Percentiles rank a stretch among this genome's conserved stretches.
Evolutionary conservation across 163 green algal genomes (phyloP).

Genomic region (Chlamydomonas reinhardtii): DNA sequence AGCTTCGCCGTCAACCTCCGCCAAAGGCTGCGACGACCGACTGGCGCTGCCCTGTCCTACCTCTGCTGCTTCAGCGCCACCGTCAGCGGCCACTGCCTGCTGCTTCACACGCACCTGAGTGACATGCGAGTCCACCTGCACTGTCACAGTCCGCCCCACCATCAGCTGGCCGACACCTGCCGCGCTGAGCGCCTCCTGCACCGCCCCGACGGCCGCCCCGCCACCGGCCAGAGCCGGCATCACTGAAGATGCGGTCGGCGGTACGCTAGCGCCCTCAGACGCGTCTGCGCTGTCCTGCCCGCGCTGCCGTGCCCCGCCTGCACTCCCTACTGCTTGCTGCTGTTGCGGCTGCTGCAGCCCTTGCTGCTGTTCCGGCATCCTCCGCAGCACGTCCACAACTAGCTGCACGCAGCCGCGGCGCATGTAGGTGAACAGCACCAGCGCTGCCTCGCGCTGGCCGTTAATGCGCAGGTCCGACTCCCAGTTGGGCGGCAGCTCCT

Average conservation of each 20-base stretch:
- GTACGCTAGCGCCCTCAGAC: too few species aligned
- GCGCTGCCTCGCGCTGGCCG: neutral
- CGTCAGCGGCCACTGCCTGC: neutral
- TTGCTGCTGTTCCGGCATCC: neutral
- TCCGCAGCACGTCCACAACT: constrained; percentile 9
- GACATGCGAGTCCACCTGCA: constrained; percentile 6
- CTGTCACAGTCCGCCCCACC: neutral
- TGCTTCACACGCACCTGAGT: neutral
- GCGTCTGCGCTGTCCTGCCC: too few species aligned
- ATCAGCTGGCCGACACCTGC: neutral
- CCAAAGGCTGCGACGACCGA: too few species aligned
- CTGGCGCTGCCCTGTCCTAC: too few species aligned
- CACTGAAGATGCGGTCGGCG: too few species aligned
- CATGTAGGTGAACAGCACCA: constrained; percentile 44
- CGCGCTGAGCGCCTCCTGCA: neutral
- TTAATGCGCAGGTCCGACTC: constrained; percentile 8
- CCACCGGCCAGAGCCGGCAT: too few species aligned
- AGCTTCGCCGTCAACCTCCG: too few species aligned
- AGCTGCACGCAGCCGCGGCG: constrained; percentile 42
- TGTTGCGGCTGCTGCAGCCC: neutral
- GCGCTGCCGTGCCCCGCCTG: too few species aligned
- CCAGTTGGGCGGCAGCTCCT: constrained; percentile 31
- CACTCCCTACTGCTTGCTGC: too few species aligned
- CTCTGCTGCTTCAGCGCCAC: too few species aligned
- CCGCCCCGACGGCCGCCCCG: neutral